Evolutionary conservation across 805 yeast species (phyloP), one percentile per base, ranked within the genome.

Genomic region (Candida hungchunana): DNA sequence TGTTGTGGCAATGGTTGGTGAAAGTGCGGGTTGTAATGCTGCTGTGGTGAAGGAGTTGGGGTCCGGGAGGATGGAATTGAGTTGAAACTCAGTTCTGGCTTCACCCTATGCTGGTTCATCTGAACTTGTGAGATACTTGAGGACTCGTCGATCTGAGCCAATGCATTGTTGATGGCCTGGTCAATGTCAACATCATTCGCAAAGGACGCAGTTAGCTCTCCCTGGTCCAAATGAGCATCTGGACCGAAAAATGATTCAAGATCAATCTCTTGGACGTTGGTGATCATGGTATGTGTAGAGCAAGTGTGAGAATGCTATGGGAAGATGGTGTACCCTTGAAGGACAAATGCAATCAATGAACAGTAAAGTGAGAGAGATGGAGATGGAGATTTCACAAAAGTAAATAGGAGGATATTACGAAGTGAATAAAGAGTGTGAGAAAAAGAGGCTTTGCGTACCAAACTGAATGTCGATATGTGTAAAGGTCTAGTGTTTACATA

Each of bases 111-210:
- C 11, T 26, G 26, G 10, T 8, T 7, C 14, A 15, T 26, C 11
- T 26, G 29, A 8, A 14, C 5, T 16, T 13, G 30, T 7, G 18
- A 26, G 23, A 20, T n/a, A n/a, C n/a, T n/a, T n/a, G 23, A 26
- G 11, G 32, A 32, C 31, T 39, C 41, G 11, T 39, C 39, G 20
- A 42, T 36, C 31, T 42, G 42, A 10, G 42, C 42, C 12, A 42
- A 27, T 1, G 46, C 46, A 14, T 39, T 34, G 23, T 28, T 31
- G 15, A 42, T 42, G 24, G 46, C 46, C 24, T 31, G 32, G 14
- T 42, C 43, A 13, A 42, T 29, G 15, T 42, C 46, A 18, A 34
- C 18, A 12, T 39, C 31, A 15, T 18, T 31, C 27, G 25, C 11
- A 3, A 19, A 26, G 2, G 18, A 11, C 7, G 22, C 27, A 5